Evolutionary conservation across 257 asterid species (phyloP).

Genomic region (Lavandula angustifolia): DNA sequence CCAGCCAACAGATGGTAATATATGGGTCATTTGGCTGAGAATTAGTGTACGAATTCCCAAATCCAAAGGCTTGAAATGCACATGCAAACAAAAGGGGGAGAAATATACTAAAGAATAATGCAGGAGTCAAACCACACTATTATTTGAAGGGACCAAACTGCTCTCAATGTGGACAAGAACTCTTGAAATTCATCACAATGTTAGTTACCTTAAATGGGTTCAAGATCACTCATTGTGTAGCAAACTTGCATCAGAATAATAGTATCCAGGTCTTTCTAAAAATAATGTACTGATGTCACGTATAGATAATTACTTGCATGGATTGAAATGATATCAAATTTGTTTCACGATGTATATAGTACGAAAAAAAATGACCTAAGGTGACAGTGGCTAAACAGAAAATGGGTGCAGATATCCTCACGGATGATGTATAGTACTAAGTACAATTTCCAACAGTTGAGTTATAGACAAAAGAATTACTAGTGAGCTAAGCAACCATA

Average conservation of each 20-base stretch:
- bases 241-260: no score
- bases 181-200: no score
- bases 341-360: conserved; percentile 7
- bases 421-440: conserved; percentile 5
- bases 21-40: background rate
- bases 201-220: no score
- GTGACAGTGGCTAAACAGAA: conserved; percentile 10
- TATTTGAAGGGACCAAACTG: background rate
- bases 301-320: background rate
- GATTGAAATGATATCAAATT: conserved; percentile 1
- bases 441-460: background rate
- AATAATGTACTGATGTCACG: background rate
- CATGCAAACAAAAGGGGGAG: background rate
- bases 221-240: no score
- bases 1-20: conserved; percentile 12
- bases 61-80: conserved; percentile 6
- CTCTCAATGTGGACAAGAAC: no score
- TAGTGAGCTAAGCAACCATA: conserved; percentile 25
- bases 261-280: background rate
- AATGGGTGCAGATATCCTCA: conserved; percentile 5
- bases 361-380: background rate
- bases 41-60: background rate
- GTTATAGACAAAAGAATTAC: conserved; percentile 9
- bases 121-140: background rate
- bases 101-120: conserved; percentile 4